A percentile compares a stretch with the other conserved stretches of the same genome.
phyloP scores from a whole-genome alignment of 1,139 yeast species.

The Dujonia santamariae region DNA sequence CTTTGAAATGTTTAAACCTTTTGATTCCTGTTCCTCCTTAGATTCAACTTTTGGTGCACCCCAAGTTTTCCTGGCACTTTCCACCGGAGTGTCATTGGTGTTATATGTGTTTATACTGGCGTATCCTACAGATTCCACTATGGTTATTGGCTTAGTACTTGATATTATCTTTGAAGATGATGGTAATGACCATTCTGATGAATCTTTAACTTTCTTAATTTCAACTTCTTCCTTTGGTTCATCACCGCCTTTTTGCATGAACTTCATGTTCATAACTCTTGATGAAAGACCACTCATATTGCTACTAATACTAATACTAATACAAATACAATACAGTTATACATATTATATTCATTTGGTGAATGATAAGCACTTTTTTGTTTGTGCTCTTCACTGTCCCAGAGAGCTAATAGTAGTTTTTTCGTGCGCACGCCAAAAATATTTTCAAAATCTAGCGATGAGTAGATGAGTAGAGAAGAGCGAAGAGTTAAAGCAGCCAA shows the following conservation, averaged over 20 bases:
- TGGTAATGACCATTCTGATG: conserved; percentile 62
- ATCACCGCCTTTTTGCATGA: conserved; percentile 40
- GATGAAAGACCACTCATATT: conserved; percentile 51
- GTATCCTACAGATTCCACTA: conserved; percentile 46
- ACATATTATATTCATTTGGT: not conserved
- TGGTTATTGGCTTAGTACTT: conserved; percentile 18
- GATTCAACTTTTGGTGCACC: conserved; percentile 17
- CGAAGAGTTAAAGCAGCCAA: too few relatives aligned
- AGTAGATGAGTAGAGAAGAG: too few relatives aligned
- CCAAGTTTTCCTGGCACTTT: conserved; percentile 16
- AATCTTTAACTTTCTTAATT: conserved; percentile 43
- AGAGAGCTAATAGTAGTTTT: too few relatives aligned
- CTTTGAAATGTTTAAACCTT: conserved; percentile 13
- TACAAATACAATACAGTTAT: not conserved
- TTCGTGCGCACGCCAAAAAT: conserved; percentile 1
- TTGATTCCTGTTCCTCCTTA: conserved; percentile 1
- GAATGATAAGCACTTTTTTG: too few relatives aligned
- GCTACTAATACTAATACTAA: too few relatives aligned
- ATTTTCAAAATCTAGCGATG: too few relatives aligned
- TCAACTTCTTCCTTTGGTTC: conserved; percentile 32
- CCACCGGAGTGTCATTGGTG: conserved; percentile 4
- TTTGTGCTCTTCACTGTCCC: not conserved
- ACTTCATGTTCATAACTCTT: conserved; percentile 72
- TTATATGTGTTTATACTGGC: conserved; percentile 31
- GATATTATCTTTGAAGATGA: conserved; percentile 22